Evolutionary conservation across 257 asterid genomes (phyloP).

Genomic region (Nicotiana undulata): DNA sequence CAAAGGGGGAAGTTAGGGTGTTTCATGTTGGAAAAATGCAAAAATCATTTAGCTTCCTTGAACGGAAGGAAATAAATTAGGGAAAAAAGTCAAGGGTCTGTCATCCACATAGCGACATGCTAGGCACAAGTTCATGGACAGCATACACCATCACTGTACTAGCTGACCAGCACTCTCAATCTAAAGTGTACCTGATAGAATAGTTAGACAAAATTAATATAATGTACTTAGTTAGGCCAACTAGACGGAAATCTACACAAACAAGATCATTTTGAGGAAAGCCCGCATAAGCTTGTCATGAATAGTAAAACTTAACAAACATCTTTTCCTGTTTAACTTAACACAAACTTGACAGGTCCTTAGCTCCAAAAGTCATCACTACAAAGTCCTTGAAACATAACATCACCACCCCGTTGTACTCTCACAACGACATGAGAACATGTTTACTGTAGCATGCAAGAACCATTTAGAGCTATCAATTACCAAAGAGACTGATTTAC

Average conservation of each 20-base stretch:
- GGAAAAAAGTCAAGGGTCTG: neutral
- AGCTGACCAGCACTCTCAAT: neutral
- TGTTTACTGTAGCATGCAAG: neutral
- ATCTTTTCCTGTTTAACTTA: neutral
- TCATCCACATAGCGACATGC: neutral
- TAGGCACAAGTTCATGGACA: neutral
- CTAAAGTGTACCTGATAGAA: neutral
- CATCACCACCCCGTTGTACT: neutral
- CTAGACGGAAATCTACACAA: neutral
- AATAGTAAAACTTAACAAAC: neutral
- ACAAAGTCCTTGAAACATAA: neutral
- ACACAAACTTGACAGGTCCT: neutral
- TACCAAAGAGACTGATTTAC: slow-evolving; percentile 31
- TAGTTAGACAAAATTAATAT: neutral
- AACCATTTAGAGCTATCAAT: neutral
- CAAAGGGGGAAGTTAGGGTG: neutral
- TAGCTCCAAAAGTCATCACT: neutral
- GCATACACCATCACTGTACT: neutral
- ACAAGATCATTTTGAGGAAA: neutral
- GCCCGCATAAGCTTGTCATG: neutral
- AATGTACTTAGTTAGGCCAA: neutral
- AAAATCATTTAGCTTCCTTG: neutral
- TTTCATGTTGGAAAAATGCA: neutral
- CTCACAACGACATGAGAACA: neutral
- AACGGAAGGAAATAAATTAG: neutral